Conservation (phyloP, 2,329 filamentous ascomycete species). For the Aspergillus proliferans region DNA sequence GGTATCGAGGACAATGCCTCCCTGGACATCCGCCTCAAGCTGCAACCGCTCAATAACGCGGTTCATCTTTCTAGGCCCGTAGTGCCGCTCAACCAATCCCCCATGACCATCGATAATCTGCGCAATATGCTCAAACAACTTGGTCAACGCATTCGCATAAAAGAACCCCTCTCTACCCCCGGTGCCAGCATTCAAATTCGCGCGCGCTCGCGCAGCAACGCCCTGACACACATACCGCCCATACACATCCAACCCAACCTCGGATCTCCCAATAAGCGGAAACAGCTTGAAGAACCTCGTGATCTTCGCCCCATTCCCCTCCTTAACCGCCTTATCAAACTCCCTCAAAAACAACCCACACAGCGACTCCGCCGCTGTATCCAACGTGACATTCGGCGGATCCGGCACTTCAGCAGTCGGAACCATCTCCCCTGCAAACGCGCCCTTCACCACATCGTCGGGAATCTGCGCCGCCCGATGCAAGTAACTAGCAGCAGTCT, state of each 20-base stretch:
- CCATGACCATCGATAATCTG: constrained; percentile 93
- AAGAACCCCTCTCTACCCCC: constrained; percentile 73
- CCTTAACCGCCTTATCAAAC: constrained; percentile 84
- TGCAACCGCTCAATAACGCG: constrained; percentile 89
- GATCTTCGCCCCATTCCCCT: constrained; percentile 81
- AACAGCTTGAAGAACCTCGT: constrained; percentile 98
- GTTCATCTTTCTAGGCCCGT: constrained; percentile 87
- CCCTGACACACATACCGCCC: constrained; percentile 94
- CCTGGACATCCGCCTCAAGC: constrained; percentile 91
- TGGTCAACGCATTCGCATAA: constrained; percentile 84
- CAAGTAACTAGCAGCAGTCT: constrained; percentile 87
- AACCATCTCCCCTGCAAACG: constrained; percentile 86
- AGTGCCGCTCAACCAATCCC: constrained; percentile 85
- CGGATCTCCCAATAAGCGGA: constrained; percentile 80
- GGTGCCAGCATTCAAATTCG: constrained; percentile 66
- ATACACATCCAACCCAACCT: constrained; percentile 89
- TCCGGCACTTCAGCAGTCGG: constrained; percentile 95
- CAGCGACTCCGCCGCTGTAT: constrained; percentile 79
- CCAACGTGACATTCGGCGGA: constrained; percentile 76
- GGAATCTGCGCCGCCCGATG: constrained; percentile 77
- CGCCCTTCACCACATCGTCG: constrained; percentile 68
- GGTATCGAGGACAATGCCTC: constrained; percentile 89
- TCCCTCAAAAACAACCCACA: constrained; percentile 88
- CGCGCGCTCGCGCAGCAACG: constrained; percentile 75
- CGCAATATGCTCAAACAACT: constrained; percentile 93